These are phyloP conservation scores for Myxozyma nipponensis DNA, from an alignment of 805 yeast genomes.

Conservation along the genomic window DNA sequence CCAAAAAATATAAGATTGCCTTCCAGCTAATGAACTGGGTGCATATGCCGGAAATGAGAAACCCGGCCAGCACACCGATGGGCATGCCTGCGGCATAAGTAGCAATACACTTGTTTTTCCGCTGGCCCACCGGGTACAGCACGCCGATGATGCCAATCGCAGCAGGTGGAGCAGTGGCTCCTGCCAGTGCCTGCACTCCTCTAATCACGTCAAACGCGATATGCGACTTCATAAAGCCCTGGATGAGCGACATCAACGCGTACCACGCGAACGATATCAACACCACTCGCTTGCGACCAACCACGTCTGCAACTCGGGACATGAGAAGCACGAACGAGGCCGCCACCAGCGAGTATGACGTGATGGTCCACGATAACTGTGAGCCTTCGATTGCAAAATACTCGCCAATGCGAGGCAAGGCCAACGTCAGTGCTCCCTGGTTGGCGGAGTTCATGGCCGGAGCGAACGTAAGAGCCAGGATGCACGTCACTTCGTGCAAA, in stretches of 20 bases:
- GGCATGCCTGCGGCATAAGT: constrained; percentile 49
- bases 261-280: constrained; percentile 38
- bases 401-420: constrained; percentile 38
- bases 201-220: constrained; percentile 42
- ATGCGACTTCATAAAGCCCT: constrained; percentile 35
- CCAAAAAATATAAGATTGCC: constrained; percentile 41
- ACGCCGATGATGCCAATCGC: constrained; percentile 46
- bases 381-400: constrained; percentile 43
- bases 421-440: constrained; percentile 40
- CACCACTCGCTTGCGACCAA: constrained; percentile 45
- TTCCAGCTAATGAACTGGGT: constrained; percentile 43
- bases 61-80: constrained; percentile 44
- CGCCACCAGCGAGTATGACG: constrained; percentile 42
- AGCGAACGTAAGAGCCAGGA: constrained; percentile 39
- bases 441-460: constrained; percentile 43
- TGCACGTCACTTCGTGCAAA: constrained; percentile 38
- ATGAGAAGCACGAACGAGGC: constrained; percentile 45
- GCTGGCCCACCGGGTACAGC: constrained; percentile 30
- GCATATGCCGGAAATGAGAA: constrained; percentile 45
- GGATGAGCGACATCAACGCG: constrained; percentile 38
- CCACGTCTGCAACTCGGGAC: constrained; percentile 46
- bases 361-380: constrained; percentile 44
- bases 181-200: constrained; percentile 44
- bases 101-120: constrained; percentile 28
- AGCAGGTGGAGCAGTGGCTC: constrained; percentile 46